Percentiles rank a stretch among this genome's conserved stretches.
Evolutionary conservation across 805 yeast genomes (phyloP).

Genomic region (Schwanniomyces yamadae): DNA sequence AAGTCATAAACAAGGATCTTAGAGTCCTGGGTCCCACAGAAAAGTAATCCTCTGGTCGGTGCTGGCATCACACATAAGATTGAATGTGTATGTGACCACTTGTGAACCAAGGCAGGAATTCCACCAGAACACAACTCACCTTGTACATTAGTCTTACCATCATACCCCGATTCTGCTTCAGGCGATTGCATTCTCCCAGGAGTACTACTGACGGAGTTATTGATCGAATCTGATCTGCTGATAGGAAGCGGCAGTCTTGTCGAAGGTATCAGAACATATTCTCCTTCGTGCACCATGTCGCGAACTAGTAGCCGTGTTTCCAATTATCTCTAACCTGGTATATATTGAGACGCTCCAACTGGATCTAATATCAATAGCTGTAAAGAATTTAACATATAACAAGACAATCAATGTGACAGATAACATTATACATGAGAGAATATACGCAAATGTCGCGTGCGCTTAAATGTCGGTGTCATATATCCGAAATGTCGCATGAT

Average conservation of each 20-base stretch:
- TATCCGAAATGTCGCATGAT: too few species aligned
- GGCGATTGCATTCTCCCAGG: constrained; percentile 27
- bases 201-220: constrained; percentile 11
- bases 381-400: too few species aligned
- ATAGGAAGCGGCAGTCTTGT: constrained; percentile 27
- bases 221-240: constrained; percentile 20
- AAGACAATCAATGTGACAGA: too few species aligned
- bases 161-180: constrained; percentile 8
- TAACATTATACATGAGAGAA: too few species aligned
- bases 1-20: constrained; percentile 71
- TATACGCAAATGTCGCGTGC: too few species aligned
- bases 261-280: constrained; percentile 25
- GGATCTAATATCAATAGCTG: too few species aligned
- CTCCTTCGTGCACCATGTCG: constrained; percentile 37
- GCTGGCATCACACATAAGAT: constrained; percentile 70
- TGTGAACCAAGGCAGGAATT: constrained; percentile 51
- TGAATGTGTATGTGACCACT: constrained; percentile 74
- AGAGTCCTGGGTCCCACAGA: constrained; percentile 91
- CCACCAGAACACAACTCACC: constrained; percentile 2
- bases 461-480: too few species aligned
- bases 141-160: constrained; percentile 1
- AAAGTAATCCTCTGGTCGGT: constrained; percentile 55
- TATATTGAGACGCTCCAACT: too few species aligned
- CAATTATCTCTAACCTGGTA: too few species aligned
- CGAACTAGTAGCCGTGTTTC: too few species aligned